phyloP scores from a whole-genome alignment of 2,329 filamentous ascomycete genomes.

The Sporothrix brunneoviolacea region DNA sequence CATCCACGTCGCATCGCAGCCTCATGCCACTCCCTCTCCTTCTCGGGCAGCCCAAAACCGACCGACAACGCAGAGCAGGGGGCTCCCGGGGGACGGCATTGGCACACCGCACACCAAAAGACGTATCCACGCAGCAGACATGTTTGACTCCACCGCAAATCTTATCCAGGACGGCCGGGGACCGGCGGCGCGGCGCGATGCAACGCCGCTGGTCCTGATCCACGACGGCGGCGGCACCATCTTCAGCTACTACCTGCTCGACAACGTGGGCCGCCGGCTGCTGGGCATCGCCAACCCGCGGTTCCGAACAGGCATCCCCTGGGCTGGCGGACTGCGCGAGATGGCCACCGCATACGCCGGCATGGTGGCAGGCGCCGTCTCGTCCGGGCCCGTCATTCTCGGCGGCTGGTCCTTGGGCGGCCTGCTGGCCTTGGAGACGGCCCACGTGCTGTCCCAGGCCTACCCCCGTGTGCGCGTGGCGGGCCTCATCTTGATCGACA shows the following conservation, averaged over 20 bases:
- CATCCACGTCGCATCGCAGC: too few relatives aligned
- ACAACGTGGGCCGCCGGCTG: conserved; percentile 39
- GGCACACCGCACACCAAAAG: neutral
- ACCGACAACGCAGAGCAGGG: too few relatives aligned
- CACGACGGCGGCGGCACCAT: conserved; percentile 57
- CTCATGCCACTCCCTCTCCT: too few relatives aligned
- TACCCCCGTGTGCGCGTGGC: conserved; percentile 31
- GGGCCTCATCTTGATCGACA: conserved; percentile 49
- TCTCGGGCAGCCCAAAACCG: too few relatives aligned
- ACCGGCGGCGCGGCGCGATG: conserved; percentile 15
- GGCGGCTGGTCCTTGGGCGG: conserved; percentile 53
- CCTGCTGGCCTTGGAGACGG: conserved; percentile 44
- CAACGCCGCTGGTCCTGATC: conserved; percentile 47
- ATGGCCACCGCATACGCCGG: conserved; percentile 47
- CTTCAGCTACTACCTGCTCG: conserved; percentile 50
- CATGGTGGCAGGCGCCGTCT: conserved; percentile 36
- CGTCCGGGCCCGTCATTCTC: conserved; percentile 37
- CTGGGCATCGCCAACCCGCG: conserved; percentile 51
- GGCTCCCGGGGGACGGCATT: too few relatives aligned
- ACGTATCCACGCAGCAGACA: neutral
- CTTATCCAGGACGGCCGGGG: conserved; percentile 18
- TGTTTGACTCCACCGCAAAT: conserved; percentile 21
- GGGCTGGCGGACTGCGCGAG: conserved; percentile 45
- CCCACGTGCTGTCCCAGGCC: conserved; percentile 32
- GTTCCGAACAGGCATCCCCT: conserved; percentile 40